These are phyloP conservation scores for Diatrype stigma DNA, from an alignment of 2,329 filamentous ascomycete genomes.

Conservation along the genomic window DNA sequence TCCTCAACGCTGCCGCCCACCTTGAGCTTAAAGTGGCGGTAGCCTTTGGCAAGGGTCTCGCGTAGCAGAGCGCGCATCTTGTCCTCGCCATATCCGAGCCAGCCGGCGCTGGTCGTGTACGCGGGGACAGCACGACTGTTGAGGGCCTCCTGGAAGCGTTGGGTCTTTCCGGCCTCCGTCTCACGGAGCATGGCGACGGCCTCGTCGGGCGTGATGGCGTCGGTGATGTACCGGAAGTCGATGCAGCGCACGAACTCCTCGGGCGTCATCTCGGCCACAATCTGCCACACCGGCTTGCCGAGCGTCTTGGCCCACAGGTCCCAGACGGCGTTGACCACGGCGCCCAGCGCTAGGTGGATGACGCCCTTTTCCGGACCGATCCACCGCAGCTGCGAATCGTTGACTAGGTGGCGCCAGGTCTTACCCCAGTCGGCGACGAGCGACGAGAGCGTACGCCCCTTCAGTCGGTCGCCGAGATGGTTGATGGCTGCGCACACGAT, in stretches of 20 bases:
- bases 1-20: conserved; percentile 71
- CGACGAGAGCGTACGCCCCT: conserved; percentile 69
- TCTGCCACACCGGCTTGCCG: conserved; percentile 83
- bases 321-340: conserved; percentile 89
- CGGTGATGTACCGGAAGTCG: conserved; percentile 92
- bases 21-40: conserved; percentile 87
- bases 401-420: conserved; percentile 89
- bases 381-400: conserved; percentile 87
- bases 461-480: conserved; percentile 71
- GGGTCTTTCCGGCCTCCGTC: conserved; percentile 62
- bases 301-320: conserved; percentile 91
- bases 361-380: conserved; percentile 93
- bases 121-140: conserved; percentile 74
- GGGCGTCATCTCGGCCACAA: conserved; percentile 85
- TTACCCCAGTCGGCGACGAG: conserved; percentile 78
- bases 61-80: conserved; percentile 74
- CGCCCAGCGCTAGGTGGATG: conserved; percentile 84
- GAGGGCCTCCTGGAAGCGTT: conserved; percentile 70
- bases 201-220: conserved; percentile 85
- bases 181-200: conserved; percentile 67
- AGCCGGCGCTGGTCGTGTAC: conserved; percentile 86
- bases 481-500: conserved; percentile 83
- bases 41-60: conserved; percentile 73
- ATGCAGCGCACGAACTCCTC: conserved; percentile 85
- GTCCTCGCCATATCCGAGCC: conserved; percentile 85